Evolutionary conservation across 202 grass and related monocot species (phyloP).

Genomic region (Digitaria exilis): DNA sequence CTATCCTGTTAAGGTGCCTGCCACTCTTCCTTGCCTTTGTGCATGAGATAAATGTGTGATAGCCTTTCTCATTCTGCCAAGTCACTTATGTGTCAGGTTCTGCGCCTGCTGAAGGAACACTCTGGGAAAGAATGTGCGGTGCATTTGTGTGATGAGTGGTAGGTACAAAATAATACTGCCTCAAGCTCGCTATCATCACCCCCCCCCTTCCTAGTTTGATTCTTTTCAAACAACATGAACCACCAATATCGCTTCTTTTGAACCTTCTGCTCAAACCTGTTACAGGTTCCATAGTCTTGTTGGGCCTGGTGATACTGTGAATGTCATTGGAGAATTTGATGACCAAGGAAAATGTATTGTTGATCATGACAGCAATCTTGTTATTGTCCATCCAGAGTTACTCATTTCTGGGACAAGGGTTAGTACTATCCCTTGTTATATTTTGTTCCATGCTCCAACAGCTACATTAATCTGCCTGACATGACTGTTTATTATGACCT

Average conservation of each 20-base stretch:
- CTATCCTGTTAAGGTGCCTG: constrained; percentile 66
- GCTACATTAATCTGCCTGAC: not conserved
- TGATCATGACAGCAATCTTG: constrained; percentile 71
- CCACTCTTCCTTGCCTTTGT: constrained; percentile 15
- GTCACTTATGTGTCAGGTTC: no score
- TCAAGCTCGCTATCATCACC: not conserved
- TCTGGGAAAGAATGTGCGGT: constrained; percentile 62
- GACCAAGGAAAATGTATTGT: constrained; percentile 70
- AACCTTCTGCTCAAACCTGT: constrained; percentile 14
- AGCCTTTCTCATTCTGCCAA: not conserved
- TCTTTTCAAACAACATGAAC: constrained; percentile 11
- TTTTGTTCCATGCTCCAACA: constrained; percentile 15
- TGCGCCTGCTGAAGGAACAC: constrained; percentile 87
- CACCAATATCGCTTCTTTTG: not conserved
- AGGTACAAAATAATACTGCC: constrained; percentile 26
- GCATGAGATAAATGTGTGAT: constrained; percentile 3
- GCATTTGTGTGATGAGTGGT: constrained; percentile 88
- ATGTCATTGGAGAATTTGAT: constrained; percentile 81
- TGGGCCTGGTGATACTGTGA: constrained; percentile 79
- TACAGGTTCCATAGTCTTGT: constrained; percentile 79
- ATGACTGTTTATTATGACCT: constrained; percentile 7
- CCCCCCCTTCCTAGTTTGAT: not conserved
- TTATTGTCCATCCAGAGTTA: constrained; percentile 83
- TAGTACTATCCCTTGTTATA: constrained; percentile 45
- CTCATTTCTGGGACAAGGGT: constrained; percentile 93